A percentile compares a stretch with the other conserved stretches of the same genome.
Evolutionary conservation across 2,329 filamentous ascomycete genomes (phyloP).

Genomic region (Penicillium paneum): DNA sequence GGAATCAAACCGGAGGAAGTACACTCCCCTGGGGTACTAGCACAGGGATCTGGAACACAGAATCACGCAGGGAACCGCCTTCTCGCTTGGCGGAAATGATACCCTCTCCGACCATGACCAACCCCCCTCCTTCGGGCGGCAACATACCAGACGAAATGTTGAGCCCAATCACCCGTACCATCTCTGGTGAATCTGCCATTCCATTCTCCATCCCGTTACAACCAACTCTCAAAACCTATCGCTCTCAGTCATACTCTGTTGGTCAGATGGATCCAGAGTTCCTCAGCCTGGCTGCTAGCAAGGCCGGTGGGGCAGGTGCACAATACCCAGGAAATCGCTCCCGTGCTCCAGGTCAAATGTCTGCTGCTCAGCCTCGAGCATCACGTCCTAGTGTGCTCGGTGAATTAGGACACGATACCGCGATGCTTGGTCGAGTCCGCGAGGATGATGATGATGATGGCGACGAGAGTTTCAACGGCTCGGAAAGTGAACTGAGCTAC

Average conservation of each 20-base stretch:
- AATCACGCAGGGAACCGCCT: conserved; percentile 70
- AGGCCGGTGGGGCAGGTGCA: conserved; percentile 23
- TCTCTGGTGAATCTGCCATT: conserved; percentile 57
- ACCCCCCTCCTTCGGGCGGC: conserved; percentile 50
- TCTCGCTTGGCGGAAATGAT: conserved; percentile 71
- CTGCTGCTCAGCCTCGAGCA: conserved; percentile 73
- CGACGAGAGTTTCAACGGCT: conserved; percentile 38
- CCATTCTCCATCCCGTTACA: conserved; percentile 85
- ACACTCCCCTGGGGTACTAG: conserved; percentile 70
- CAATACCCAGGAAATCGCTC: conserved; percentile 32
- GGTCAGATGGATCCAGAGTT: conserved; percentile 76
- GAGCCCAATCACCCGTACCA: conserved; percentile 47
- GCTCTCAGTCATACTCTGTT: conserved; percentile 95
- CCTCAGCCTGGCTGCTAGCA: conserved; percentile 33
- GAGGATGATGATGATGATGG: conserved; percentile 52
- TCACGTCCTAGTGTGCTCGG: conserved; percentile 57
- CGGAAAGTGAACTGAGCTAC: conserved; percentile 39
- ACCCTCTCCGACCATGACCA: conserved; percentile 67
- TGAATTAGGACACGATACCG: conserved; percentile 46
- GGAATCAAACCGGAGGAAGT: conserved; percentile 45
- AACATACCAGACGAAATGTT: conserved; percentile 50
- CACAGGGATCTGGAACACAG: conserved; percentile 77
- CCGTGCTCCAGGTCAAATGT: conserved; percentile 51
- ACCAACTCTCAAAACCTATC: conserved; percentile 86
- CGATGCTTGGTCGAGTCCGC: conserved; percentile 46